Conservation (phyloP, 2,329 filamentous ascomycete species). For the Botrytis elliptica region DNA sequence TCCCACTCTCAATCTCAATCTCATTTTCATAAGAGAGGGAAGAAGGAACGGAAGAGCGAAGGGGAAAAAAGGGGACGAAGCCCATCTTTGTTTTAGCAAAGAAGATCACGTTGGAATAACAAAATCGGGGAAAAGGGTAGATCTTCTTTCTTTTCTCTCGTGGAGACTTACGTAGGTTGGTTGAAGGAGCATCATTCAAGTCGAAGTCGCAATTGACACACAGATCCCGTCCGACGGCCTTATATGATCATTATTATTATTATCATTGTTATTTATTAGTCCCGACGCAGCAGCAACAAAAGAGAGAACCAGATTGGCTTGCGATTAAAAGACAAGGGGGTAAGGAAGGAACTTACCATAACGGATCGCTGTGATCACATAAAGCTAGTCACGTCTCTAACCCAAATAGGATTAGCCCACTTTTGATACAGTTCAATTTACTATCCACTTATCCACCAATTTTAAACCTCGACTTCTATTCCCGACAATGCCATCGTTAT, state of each 20-base stretch:
- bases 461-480: conserved; percentile 16
- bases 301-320: background rate
- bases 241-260: too few species aligned
- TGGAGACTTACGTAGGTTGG: background rate
- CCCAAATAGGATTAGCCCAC: conserved; percentile 7
- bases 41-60: background rate
- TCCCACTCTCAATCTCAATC: background rate
- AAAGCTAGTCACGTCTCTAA: conserved; percentile 12
- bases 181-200: background rate
- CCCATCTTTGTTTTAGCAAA: background rate
- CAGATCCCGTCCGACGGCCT: background rate
- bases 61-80: background rate
- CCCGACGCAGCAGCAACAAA: background rate
- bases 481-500: conserved; percentile 21
- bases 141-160: background rate
- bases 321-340: conserved; percentile 5
- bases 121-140: background rate
- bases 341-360: background rate
- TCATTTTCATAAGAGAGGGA: background rate
- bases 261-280: background rate
- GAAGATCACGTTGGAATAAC: background rate
- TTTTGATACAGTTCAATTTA: conserved; percentile 18
- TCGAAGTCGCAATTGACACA: background rate
- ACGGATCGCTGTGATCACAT: background rate
- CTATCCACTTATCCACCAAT: conserved; percentile 13